Conservation (phyloP, 73 alveolate genomes). For the Stentor roeselii region DNA sequence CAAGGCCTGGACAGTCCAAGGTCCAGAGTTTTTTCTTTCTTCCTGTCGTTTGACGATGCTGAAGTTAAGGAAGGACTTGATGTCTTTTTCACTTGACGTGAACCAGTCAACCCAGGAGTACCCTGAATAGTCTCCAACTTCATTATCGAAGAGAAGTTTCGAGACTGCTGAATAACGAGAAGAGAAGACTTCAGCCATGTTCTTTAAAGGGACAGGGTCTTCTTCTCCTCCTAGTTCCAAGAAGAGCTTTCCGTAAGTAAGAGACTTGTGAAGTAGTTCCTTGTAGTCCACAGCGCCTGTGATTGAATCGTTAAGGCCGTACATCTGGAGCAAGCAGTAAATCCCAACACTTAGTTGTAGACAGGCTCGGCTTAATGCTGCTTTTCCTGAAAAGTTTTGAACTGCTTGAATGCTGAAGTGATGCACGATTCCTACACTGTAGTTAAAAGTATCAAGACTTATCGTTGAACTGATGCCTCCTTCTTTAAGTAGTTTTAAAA, state of each 20-base stretch:
- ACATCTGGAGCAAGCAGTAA: neutral
- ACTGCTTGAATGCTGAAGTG: neutral
- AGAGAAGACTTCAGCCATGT: neutral
- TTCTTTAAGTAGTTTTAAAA: neutral
- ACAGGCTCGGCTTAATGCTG: neutral
- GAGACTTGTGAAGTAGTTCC: neutral
- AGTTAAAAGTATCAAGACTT: neutral
- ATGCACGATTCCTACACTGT: neutral
- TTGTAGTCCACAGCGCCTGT: constrained; percentile 16
- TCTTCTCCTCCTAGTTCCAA: constrained; percentile 1
- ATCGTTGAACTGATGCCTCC: constrained; percentile 11
- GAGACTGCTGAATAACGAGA: neutral
- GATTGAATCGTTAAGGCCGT: constrained; percentile 9
- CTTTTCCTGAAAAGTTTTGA: neutral
- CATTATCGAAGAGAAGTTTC: neutral
- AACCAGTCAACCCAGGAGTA: constrained; percentile 14
- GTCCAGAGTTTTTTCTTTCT: neutral
- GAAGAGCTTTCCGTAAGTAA: neutral
- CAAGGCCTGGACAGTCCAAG: neutral
- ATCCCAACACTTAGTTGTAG: neutral
- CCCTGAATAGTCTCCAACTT: neutral
- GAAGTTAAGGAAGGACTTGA: neutral
- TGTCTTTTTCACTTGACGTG: constrained; percentile 8
- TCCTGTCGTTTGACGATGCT: neutral
- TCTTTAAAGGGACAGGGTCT: neutral